Evolutionary conservation across 2,329 filamentous ascomycete species (phyloP).

Genomic region (Diplodia corticola): DNA sequence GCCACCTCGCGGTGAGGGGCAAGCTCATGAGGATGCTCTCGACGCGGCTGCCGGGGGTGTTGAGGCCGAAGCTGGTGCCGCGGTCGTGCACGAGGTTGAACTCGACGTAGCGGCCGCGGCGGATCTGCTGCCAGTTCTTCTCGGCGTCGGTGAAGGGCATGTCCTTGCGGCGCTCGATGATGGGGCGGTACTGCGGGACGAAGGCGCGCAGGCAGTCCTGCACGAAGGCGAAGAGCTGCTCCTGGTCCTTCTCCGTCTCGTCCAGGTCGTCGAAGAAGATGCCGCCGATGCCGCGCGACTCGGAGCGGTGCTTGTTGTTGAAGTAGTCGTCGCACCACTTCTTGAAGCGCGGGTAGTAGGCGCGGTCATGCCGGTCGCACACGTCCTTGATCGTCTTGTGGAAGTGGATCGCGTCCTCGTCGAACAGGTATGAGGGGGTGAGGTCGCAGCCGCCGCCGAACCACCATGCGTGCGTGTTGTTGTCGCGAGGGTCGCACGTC

Average conservation of each 20-base stretch:
- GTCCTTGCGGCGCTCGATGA: conserved; percentile 83
- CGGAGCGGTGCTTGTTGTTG: conserved; percentile 84
- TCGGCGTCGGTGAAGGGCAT: conserved; percentile 84
- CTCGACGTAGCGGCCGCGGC: conserved; percentile 93
- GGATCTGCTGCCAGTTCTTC: conserved; percentile 95
- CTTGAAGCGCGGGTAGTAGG: conserved; percentile 93
- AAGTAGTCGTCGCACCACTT: conserved; percentile 99
- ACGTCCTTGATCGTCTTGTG: conserved; percentile 89
- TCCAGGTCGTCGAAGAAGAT: conserved; percentile 99
- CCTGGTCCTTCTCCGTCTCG: conserved; percentile 78
- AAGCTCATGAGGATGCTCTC: conserved; percentile 98
- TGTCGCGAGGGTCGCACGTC: conserved; percentile 76
- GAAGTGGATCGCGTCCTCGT: conserved; percentile 96
- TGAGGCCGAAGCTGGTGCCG: conserved; percentile 89
- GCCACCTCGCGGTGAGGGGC: conserved; percentile 88
- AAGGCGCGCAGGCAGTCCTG: conserved; percentile 85
- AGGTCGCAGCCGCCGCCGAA: conserved; percentile 94
- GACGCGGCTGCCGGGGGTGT: conserved; percentile 85
- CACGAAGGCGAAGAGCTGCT: conserved; percentile 86
- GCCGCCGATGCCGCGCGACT: conserved; percentile 84
- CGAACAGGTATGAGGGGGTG: conserved; percentile 91
- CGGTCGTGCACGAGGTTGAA: conserved; percentile 98
- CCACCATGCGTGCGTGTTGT: conserved; percentile 89
- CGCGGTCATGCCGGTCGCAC: conserved; percentile 89
- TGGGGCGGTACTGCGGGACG: conserved; percentile 86